A percentile compares a stretch with the other conserved stretches of the same genome.
Evolutionary conservation across 768 basidiomycete species (phyloP).

Genomic region (Gyrodon lividus): DNA sequence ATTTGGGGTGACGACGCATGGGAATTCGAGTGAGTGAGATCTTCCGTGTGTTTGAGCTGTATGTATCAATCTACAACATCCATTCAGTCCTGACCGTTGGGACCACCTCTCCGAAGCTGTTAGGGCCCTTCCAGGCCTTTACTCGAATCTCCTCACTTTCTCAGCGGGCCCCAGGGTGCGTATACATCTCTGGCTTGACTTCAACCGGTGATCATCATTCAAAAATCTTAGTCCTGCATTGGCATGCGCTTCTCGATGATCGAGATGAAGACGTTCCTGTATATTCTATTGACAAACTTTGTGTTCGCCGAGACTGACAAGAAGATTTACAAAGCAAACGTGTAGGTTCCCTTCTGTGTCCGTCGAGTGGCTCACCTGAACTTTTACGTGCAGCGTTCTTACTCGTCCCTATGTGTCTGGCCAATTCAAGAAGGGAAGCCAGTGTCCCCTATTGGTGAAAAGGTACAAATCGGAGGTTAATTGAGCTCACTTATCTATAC

Average conservation of each 20-base stretch:
- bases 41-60: background rate
- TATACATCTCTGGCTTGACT: conserved; percentile 4
- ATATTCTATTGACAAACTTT: conserved; percentile 67
- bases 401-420: conserved; percentile 62
- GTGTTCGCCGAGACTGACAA: conserved; percentile 52
- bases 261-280: conserved; percentile 78
- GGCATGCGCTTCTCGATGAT: conserved; percentile 81
- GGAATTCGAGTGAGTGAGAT: conserved; percentile 65
- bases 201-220: conserved; percentile 1
- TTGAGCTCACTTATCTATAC: conserved; percentile 1
- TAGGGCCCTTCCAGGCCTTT: conserved; percentile 65
- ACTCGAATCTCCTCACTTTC: conserved; percentile 69
- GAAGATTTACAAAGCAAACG: conserved; percentile 57
- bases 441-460: conserved; percentile 57
- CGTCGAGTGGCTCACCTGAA: background rate
- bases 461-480: conserved; percentile 15
- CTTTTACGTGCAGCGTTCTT: conserved; percentile 44
- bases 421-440: conserved; percentile 56
- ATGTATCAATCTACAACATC: background rate
- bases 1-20: conserved; percentile 83
- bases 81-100: conserved; percentile 76
- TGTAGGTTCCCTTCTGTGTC: conserved; percentile 41
- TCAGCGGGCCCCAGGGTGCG: conserved; percentile 80
- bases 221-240: conserved; percentile 63
- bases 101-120: conserved; percentile 71